Base-by-base conservation (phyloP, 192 early-diverging fungal species). In the Backusella tuberculispora region DNA sequence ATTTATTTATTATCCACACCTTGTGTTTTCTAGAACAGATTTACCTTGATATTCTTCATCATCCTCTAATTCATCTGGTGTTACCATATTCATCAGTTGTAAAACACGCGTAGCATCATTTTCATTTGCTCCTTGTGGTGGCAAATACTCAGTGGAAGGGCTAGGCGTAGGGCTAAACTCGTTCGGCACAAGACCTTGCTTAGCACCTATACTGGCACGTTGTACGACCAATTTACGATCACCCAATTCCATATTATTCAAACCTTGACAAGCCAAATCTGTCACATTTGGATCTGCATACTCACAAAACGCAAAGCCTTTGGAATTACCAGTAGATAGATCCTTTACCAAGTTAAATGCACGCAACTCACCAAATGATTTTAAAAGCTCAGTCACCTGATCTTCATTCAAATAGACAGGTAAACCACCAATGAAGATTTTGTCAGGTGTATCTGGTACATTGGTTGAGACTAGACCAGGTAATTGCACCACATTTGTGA, bases 271-370 rank as follows among this genome's bases (percentile, higher is more conserved):
- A 13, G 95, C 97, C 50, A 95, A 85, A 75, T 99, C 97, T 6
- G 97, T 98, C 17, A 98, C 81, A 41, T 75, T 88, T 46, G 95
- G 90, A 78, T 98, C 93, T 14, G 87, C 85, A 73, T 96, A 99
- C 84, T 99, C 97, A 80, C 96, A 97, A 74, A 99, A 98, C 6
- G 96, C 97, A 86, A 94, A 98, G 1, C 97, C 97, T 84, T 70
- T 34, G 24, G 45, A 45, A 47, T 46, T 34, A 47, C 74, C 24
- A 5, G 42, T 45, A 26, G 68, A 17, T 41, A 74, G 85, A 63
- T 97, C 97, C 77, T 94, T 95, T 17, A 99, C 95, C 56, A 99
- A 75, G 76, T 97, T 96, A 77, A 99, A 99, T 0, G 94, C 90
- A 66, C 89, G 85, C 42, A 99, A 83, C 77, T 95, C 92, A 48